These are phyloP conservation scores for Podochytrium sp. DNA, from an alignment of 192 early-diverging fungal species.

Conservation along the genomic window DNA sequence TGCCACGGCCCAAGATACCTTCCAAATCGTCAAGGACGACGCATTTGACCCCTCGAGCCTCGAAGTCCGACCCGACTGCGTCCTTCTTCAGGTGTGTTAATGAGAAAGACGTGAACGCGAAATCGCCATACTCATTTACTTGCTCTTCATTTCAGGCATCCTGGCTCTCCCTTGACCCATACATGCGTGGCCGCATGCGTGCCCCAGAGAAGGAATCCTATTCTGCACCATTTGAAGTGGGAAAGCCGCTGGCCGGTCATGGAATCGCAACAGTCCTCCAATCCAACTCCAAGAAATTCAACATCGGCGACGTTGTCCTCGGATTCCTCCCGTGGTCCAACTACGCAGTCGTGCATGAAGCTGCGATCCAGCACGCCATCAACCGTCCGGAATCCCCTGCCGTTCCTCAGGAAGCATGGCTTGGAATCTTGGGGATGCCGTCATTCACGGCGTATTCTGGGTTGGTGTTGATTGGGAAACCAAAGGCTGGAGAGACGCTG, in stretches of 20 bases:
- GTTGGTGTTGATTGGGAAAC: conserved; percentile 65
- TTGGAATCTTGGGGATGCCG: conserved; percentile 80
- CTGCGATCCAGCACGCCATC: conserved; percentile 23
- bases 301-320: conserved; percentile 66
- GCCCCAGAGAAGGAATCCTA: conserved; percentile 42
- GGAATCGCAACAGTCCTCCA: conserved; percentile 69
- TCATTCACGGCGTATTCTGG: conserved; percentile 78
- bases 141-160: no score
- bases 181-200: conserved; percentile 73
- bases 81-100: no score
- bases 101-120: no score
- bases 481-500: conserved; percentile 82
- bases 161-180: conserved; percentile 57
- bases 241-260: conserved; percentile 63
- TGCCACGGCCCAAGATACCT: conserved; percentile 28
- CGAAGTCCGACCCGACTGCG: no score
- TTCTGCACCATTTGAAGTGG: conserved; percentile 53
- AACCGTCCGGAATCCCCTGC: conserved; percentile 39
- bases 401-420: conserved; percentile 58
- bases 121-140: no score
- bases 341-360: conserved; percentile 52
- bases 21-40: conserved; percentile 39
- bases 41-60: no score
- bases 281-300: conserved; percentile 59
- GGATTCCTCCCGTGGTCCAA: conserved; percentile 64